These are phyloP conservation scores for Prunus fruticosa DNA, from an alignment of 306 rosid species.

Conservation along the genomic window DNA sequence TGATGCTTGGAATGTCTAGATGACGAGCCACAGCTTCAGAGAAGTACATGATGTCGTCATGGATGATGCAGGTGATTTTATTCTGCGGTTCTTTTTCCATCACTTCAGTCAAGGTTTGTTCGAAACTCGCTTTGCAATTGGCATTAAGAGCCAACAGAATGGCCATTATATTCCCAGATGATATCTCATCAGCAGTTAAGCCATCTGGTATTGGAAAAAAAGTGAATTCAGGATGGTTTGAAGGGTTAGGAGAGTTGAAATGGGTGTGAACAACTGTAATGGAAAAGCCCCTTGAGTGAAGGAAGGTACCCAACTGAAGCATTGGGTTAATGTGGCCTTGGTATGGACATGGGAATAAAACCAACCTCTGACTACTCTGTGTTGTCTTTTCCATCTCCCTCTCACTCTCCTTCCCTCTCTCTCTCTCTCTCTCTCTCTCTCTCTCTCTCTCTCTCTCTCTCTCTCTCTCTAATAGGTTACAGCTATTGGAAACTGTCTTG, in stretches of 20 bases:
- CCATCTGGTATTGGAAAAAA: constrained; percentile 38
- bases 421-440: background rate
- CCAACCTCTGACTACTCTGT: constrained; percentile 13
- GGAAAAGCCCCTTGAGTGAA: constrained; percentile 50
- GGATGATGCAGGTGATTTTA: too few species aligned
- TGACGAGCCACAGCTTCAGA: constrained; percentile 26
- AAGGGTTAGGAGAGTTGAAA: constrained; percentile 43
- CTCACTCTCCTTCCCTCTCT: too few species aligned
- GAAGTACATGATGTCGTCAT: background rate
- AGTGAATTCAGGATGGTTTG: constrained; percentile 43
- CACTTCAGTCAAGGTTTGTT: constrained; percentile 17
- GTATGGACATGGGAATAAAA: constrained; percentile 47
- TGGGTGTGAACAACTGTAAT: constrained; percentile 44
- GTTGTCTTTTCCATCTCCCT: constrained; percentile 22
- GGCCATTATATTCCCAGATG: constrained; percentile 6
- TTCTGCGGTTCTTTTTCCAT: constrained; percentile 21
- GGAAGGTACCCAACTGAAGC: constrained; percentile 53
- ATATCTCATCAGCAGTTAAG: background rate
- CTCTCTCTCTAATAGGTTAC: background rate
- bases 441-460: background rate
- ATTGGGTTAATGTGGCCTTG: constrained; percentile 65
- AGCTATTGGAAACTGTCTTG: background rate
- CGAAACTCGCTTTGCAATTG: constrained; percentile 22
- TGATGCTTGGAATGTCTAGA: constrained; percentile 37
- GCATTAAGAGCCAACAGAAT: constrained; percentile 21